phyloP scores from a whole-genome alignment of 768 basidiomycete genomes.

The Cystofilobasidium macerans region DNA sequence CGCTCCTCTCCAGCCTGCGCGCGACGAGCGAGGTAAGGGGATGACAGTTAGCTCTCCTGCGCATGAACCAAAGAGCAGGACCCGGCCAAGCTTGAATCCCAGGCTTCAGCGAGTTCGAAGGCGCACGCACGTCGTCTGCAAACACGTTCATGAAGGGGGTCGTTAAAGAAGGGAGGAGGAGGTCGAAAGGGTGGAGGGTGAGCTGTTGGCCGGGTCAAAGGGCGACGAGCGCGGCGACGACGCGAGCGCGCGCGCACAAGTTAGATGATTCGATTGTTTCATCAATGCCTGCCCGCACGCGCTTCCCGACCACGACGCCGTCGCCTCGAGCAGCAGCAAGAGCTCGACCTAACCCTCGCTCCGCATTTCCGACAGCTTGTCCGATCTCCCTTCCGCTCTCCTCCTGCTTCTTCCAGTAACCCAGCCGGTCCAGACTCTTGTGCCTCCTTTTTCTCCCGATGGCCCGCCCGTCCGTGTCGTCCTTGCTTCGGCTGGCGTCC shows the following conservation, averaged over 20 bases:
- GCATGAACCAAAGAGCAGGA: too few relatives aligned
- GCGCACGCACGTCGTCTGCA: constrained; percentile 25
- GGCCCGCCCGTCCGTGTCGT: neutral
- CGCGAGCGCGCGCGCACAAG: too few relatives aligned
- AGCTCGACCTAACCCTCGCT: too few relatives aligned
- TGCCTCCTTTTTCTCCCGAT: neutral
- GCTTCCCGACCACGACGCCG: too few relatives aligned
- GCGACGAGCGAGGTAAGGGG: neutral
- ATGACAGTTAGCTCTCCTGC: neutral
- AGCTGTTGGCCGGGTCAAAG: neutral
- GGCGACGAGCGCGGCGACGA: too few relatives aligned
- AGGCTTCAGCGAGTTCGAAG: too few relatives aligned
- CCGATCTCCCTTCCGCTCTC: constrained; percentile 1
- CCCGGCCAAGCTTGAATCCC: too few relatives aligned
- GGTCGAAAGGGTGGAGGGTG: neutral
- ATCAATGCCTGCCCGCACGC: too few relatives aligned
- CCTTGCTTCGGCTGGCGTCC: neutral
- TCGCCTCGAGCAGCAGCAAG: too few relatives aligned
- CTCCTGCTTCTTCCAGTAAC: neutral
- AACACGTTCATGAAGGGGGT: constrained; percentile 28
- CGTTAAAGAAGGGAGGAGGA: neutral
- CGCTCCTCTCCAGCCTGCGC: constrained; percentile 61
- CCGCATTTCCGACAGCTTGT: too few relatives aligned
- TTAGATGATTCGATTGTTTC: too few relatives aligned
- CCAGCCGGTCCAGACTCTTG: neutral